phyloP scores from a whole-genome alignment of 1,284 basidiomycete species.

The Cryptococcus deneoformans region DNA sequence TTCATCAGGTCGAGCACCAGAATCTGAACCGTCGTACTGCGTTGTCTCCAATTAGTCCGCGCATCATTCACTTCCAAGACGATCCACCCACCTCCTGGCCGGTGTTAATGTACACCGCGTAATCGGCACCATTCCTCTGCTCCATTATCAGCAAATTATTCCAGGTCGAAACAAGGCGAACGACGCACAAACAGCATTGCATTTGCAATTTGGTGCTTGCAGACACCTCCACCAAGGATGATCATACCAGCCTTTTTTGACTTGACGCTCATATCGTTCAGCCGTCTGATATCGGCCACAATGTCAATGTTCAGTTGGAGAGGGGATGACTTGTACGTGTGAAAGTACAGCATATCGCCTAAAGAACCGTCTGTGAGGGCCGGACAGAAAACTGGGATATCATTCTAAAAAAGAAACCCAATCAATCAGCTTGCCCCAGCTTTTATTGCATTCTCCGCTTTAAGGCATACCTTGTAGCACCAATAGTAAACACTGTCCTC shows the following conservation, averaged over 20 bases:
- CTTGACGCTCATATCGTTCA: constrained; percentile 87
- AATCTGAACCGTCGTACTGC: constrained; percentile 92
- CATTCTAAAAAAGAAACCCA: constrained; percentile 61
- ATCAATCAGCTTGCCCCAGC: neutral
- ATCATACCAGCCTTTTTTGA: constrained; percentile 98
- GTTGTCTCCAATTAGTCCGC: constrained; percentile 1
- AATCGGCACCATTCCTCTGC: constrained; percentile 96
- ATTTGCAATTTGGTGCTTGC: constrained; percentile 99
- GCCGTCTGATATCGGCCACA: constrained; percentile 84
- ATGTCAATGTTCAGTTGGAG: constrained; percentile 91
- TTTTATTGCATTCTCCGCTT: too few relatives aligned
- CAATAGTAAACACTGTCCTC: constrained; percentile 98
- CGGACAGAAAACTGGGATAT: constrained; percentile 98
- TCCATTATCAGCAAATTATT: constrained; percentile 7
- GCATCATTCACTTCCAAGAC: neutral
- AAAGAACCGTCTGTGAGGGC: constrained; percentile 97
- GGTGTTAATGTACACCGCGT: constrained; percentile 96
- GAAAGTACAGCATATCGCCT: constrained; percentile 99
- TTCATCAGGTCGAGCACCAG: constrained; percentile 95
- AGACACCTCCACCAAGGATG: constrained; percentile 95
- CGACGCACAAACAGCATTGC: constrained; percentile 90
- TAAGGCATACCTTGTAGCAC: constrained; percentile 85
- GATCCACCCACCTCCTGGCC: constrained; percentile 70
- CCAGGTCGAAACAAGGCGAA: neutral
- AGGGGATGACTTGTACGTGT: constrained; percentile 75